Evolutionary conservation across 2,329 filamentous ascomycete species (phyloP).

Genomic region (Talaromyces marneffei): DNA sequence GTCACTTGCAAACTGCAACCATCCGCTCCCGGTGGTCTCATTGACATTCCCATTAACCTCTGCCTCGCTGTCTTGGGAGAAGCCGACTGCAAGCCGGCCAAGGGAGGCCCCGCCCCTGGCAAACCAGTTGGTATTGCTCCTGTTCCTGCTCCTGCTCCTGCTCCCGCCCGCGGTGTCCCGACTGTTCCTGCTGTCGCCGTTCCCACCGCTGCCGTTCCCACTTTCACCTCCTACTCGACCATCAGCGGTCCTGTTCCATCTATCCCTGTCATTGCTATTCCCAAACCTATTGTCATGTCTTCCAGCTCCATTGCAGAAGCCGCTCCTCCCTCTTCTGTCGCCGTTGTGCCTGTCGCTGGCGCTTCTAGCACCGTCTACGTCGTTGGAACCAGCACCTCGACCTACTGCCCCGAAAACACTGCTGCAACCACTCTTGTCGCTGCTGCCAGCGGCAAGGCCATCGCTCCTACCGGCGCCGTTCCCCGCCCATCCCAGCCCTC

Average conservation of each 20-base stretch:
- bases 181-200: background rate
- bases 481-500: slow-evolving; percentile 10
- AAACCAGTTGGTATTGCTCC: slow-evolving; percentile 1
- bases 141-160: slow-evolving; percentile 1
- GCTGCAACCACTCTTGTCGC: slow-evolving; percentile 10
- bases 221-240: background rate
- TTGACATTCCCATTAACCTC: slow-evolving; percentile 26
- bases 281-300: background rate
- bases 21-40: slow-evolving; percentile 17
- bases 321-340: background rate
- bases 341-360: background rate
- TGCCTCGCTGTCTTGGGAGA: slow-evolving; percentile 24
- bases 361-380: slow-evolving; percentile 10
- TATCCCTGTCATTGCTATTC: background rate
- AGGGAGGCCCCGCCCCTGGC: background rate
- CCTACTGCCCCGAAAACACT: slow-evolving; percentile 12
- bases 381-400: slow-evolving; percentile 11
- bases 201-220: background rate
- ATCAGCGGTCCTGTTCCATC: background rate
- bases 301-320: slow-evolving; percentile 4
- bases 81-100: slow-evolving; percentile 20
- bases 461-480: slow-evolving; percentile 9
- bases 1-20: slow-evolving; percentile 22
- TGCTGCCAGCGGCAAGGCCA: background rate
- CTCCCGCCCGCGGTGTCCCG: background rate